phyloP scores from a whole-genome alignment of 768 basidiomycete species.

The Steccherinum ochraceum region DNA sequence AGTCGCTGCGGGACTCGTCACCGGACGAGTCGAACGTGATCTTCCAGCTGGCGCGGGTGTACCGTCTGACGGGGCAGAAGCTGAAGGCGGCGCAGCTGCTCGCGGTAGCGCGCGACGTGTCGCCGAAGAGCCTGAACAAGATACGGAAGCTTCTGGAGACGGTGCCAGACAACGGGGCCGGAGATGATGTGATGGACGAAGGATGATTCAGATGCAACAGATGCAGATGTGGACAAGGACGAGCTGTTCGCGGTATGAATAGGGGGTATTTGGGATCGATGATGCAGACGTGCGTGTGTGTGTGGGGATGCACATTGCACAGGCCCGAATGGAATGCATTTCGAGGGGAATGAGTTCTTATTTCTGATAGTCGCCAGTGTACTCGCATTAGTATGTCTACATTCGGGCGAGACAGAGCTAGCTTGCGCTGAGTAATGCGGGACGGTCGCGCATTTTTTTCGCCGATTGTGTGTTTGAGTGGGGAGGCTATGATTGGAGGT shows the following conservation, averaged over 20 bases:
- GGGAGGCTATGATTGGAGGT: no score
- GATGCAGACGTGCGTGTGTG: no score
- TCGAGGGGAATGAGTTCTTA: no score
- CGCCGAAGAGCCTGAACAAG: slow-evolving; percentile 84
- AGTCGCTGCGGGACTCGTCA: slow-evolving; percentile 70
- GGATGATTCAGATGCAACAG: slow-evolving; percentile 39
- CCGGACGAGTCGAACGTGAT: slow-evolving; percentile 97
- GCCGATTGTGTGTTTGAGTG: no score
- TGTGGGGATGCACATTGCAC: neutral
- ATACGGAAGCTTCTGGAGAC: slow-evolving; percentile 75
- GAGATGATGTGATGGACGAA: slow-evolving; percentile 67
- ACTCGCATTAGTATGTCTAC: no score
- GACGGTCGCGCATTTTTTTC: no score
- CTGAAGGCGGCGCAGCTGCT: slow-evolving; percentile 79
- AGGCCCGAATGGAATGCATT: no score
- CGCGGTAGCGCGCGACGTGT: slow-evolving; percentile 87
- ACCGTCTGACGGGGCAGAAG: slow-evolving; percentile 74
- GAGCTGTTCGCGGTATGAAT: neutral
- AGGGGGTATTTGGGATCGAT: neutral
- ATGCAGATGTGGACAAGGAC: no score
- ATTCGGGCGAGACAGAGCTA: no score
- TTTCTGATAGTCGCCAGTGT: no score
- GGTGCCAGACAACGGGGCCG: slow-evolving; percentile 49
- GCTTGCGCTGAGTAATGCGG: no score
- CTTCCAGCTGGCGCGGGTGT: slow-evolving; percentile 92